Evolutionary conservation across 2,329 filamentous ascomycete species (phyloP).

Genomic region (Fusarium sp.): DNA sequence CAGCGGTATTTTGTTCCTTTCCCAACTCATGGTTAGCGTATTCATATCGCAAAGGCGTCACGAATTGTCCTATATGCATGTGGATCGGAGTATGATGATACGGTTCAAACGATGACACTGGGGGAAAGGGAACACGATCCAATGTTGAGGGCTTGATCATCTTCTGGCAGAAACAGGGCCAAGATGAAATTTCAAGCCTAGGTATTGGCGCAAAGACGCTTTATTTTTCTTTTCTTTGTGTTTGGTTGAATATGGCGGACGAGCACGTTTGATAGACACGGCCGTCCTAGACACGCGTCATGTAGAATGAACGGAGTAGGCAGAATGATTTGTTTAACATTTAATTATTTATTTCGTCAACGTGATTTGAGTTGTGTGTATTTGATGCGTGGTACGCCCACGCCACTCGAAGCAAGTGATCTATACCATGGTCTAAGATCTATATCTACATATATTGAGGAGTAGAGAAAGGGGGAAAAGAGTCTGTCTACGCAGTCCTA

Average conservation of each 20-base stretch:
- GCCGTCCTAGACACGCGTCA: conserved; percentile 43
- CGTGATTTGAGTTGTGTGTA: background rate
- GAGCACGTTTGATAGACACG: conserved; percentile 45
- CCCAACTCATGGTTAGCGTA: conserved; percentile 43
- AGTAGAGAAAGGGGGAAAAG: background rate
- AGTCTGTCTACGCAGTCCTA: conserved; percentile 8
- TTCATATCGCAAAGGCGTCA: conserved; percentile 45
- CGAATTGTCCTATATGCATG: conserved; percentile 48
- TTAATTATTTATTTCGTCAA: conserved; percentile 6
- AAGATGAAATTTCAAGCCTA: conserved; percentile 17
- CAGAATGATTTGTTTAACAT: conserved; percentile 35
- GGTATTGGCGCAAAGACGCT: conserved; percentile 45
- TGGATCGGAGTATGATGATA: conserved; percentile 50
- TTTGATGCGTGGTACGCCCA: background rate
- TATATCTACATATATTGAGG: background rate
- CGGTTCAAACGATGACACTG: conserved; percentile 42
- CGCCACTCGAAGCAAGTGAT: background rate
- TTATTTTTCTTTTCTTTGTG: conserved; percentile 31
- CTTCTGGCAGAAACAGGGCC: conserved; percentile 16
- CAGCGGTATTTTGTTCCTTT: conserved; percentile 34
- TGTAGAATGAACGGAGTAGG: conserved; percentile 47
- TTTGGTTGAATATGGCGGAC: conserved; percentile 39
- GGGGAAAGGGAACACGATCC: conserved; percentile 44
- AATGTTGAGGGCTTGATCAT: conserved; percentile 28
- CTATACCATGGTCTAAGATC: background rate